A percentile compares a stretch with the other conserved stretches of the same genome.
phyloP scores from a whole-genome alignment of 441 rosid species.

The Croton setiger region DNA sequence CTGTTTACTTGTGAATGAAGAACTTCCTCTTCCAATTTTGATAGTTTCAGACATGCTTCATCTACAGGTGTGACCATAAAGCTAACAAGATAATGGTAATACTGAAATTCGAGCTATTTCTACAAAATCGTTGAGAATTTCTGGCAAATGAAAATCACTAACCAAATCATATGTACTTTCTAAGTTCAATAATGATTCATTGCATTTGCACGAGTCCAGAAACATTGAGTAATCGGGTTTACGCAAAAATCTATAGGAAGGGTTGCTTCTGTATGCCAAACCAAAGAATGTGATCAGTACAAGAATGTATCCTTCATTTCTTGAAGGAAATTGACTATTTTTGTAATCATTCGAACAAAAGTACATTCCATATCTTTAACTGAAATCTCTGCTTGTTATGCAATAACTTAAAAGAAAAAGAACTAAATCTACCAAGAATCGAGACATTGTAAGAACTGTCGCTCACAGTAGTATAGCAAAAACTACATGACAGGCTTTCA shows the following conservation, averaged over 20 bases:
- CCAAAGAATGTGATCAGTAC: not conserved
- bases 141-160: too few relatives aligned
- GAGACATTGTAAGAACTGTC: not conserved
- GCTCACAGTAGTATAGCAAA: not conserved
- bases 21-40: not conserved
- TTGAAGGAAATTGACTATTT: not conserved
- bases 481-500: conserved; percentile 20
- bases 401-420: not conserved
- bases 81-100: too few relatives aligned
- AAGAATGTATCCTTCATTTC: not conserved
- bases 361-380: conserved; percentile 9
- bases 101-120: too few relatives aligned
- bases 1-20: not conserved
- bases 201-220: too few relatives aligned
- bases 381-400: conserved; percentile 15
- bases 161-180: too few relatives aligned
- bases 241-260: too few relatives aligned
- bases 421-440: not conserved
- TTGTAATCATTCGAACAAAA: conserved; percentile 6
- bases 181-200: too few relatives aligned
- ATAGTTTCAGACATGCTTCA: not conserved
- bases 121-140: too few relatives aligned
- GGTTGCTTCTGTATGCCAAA: too few relatives aligned
- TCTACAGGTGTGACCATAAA: too few relatives aligned
- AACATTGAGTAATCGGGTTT: too few relatives aligned